Percentiles rank a stretch among this genome's conserved stretches.
These are phyloP conservation scores for Symbiodinium natans DNA, from an alignment of 73 alveolate species.

Conservation along the genomic window DNA sequence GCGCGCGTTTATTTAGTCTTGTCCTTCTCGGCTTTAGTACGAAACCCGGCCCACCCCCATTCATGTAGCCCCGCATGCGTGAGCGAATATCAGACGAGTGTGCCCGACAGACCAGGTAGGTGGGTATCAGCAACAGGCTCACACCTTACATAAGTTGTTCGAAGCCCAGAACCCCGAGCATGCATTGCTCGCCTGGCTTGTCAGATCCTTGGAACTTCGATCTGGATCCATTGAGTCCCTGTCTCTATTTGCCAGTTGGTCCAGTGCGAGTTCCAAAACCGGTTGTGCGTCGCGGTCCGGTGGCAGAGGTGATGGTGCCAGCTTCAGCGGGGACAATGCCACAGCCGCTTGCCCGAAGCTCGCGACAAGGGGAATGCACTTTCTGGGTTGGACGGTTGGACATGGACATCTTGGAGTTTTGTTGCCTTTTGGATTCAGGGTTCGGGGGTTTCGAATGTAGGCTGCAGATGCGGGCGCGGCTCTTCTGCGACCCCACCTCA, in stretches of 20 bases:
- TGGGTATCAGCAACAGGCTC: too few species aligned
- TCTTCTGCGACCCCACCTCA: too few species aligned
- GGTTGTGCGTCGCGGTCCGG: not conserved
- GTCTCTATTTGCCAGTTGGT: not conserved
- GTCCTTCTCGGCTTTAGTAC: not conserved
- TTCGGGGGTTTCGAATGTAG: too few species aligned
- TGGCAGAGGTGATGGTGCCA: constrained; percentile 59
- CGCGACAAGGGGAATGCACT: not conserved
- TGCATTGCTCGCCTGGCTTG: not conserved
- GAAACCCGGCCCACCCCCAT: not conserved
- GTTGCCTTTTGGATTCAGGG: not conserved
- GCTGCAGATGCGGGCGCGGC: too few species aligned
- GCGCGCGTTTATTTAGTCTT: not conserved
- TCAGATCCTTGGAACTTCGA: not conserved
- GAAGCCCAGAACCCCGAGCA: not conserved
- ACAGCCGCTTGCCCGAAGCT: not conserved
- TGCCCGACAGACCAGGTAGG: not conserved
- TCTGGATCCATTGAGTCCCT: not conserved
- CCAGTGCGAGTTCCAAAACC: not conserved
- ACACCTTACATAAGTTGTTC: too few species aligned
- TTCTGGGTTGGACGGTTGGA: not conserved
- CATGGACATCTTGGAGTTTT: not conserved
- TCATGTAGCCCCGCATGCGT: not conserved
- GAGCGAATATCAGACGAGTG: not conserved
- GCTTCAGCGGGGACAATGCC: constrained; percentile 84